Conservation (phyloP, 495 filamentous ascomycete genomes). For the Penicillium lagena region DNA sequence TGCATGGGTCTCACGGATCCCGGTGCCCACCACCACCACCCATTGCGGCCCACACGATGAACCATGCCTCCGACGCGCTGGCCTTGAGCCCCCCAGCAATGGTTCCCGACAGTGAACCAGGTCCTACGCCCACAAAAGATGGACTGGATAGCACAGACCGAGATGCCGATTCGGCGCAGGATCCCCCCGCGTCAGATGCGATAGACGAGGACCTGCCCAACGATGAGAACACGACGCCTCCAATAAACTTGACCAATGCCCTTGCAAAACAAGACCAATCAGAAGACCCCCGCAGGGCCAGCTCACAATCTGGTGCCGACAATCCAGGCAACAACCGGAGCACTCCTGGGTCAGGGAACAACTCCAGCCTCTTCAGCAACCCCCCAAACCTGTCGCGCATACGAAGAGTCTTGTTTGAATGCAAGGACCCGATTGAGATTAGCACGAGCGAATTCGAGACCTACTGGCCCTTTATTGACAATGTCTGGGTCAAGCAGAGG, state of each 20-base stretch:
- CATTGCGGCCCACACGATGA: slow-evolving; percentile 17
- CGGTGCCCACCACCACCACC: no score
- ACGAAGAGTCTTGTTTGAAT: slow-evolving; percentile 42
- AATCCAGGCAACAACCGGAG: not conserved
- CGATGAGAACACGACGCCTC: slow-evolving; percentile 1
- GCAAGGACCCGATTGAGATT: slow-evolving; percentile 47
- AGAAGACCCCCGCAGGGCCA: slow-evolving; percentile 1
- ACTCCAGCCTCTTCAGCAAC: slow-evolving; percentile 28
- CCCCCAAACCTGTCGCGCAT: slow-evolving; percentile 42
- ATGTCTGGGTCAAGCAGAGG: slow-evolving; percentile 48
- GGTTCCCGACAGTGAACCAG: slow-evolving; percentile 8
- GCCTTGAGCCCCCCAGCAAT: slow-evolving; percentile 13
- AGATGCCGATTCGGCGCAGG: slow-evolving; percentile 6
- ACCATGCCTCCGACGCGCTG: slow-evolving; percentile 22
- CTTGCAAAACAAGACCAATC: slow-evolving; percentile 17
- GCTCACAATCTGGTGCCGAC: not conserved
- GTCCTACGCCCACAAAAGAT: slow-evolving; percentile 7
- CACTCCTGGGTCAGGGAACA: not conserved
- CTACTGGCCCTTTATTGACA: slow-evolving; percentile 51
- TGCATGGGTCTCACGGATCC: not conserved
- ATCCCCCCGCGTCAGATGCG: slow-evolving; percentile 2
- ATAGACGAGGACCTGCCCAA: slow-evolving; percentile 7
- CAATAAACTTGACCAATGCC: slow-evolving; percentile 19
- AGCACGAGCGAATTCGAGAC: slow-evolving; percentile 44
- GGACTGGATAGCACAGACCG: slow-evolving; percentile 3